Percentiles rank a stretch among this genome's conserved stretches.
Conservation (phyloP, 495 filamentous ascomycete species). For the Glarea lozoyensis region DNA sequence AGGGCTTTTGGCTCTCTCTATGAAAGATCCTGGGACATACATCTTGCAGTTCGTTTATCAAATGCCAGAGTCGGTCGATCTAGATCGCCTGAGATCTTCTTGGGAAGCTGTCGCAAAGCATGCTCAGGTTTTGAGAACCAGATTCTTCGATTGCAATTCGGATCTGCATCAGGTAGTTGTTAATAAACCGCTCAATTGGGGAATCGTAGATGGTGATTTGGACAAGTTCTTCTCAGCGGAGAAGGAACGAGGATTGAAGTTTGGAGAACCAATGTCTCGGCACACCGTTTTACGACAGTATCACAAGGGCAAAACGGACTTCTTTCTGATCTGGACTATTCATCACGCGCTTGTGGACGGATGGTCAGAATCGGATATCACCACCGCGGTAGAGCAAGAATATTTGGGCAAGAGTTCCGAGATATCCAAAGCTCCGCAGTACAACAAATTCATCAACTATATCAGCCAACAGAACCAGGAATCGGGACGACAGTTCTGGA, state of each 20-base stretch:
- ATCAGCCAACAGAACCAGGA: neutral
- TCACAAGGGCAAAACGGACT: neutral
- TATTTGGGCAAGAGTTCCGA: conserved; percentile 20
- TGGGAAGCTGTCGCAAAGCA: conserved; percentile 42
- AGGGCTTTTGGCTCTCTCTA: conserved; percentile 53
- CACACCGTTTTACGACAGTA: conserved; percentile 13
- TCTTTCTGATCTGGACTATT: conserved; percentile 49
- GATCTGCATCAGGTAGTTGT: conserved; percentile 44
- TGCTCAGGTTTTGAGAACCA: conserved; percentile 44
- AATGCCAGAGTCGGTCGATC: conserved; percentile 34
- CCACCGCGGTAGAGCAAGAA: conserved; percentile 7
- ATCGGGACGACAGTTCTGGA: neutral
- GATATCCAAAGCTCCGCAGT: neutral
- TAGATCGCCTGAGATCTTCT: conserved; percentile 39
- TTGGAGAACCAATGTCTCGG: conserved; percentile 15
- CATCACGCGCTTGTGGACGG: conserved; percentile 64
- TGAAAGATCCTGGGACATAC: conserved; percentile 48
- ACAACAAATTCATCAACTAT: conserved; percentile 5
- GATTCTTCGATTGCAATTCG: conserved; percentile 37
- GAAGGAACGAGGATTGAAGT: neutral
- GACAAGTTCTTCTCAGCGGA: neutral
- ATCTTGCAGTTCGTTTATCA: conserved; percentile 40
- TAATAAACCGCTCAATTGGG: conserved; percentile 15
- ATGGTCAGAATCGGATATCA: conserved; percentile 48
- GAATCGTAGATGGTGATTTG: neutral